Base-by-base conservation (phyloP, 2,329 filamentous ascomycete genomes). In the Diaporthe aspalathi region DNA sequence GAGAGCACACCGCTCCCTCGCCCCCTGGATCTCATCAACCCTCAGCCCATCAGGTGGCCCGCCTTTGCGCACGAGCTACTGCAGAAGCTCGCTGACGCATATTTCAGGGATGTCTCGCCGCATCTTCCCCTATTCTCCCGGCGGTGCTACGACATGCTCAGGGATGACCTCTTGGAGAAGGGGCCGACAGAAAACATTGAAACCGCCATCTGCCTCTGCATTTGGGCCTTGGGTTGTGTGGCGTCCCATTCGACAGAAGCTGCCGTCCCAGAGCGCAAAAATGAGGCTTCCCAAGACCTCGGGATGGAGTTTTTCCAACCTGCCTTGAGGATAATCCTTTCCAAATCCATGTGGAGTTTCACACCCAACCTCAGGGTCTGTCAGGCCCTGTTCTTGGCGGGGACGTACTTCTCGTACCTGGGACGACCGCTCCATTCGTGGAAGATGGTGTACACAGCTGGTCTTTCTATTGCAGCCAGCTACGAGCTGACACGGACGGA, bases 341-440 rank as follows among this genome's bases (percentile, higher is more conserved):
- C 76, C 47, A 75, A 78, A 24, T 72, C 79, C 6, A 54, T 79
- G 2, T 82, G 80, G 81, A 75, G 76, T 0, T 80, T 82, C 68
- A 76, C 76, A 7, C 76, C 80, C 14, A 75, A 73, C 22, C 74
- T 81, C 27, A 57, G 67, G 8, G 71, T 76, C 9, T 82, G 79
- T 29, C 81, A 82, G 68, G 81, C 79, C 8, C 75, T 82, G 12
- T 71, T 82, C 17, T 78, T 83, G 20, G 80, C 79, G 12, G 78
- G 78, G n/a, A 80, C 81, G 1, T 83, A 80, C 71, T 81, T 83
- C 70, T 75, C 79, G 7, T 77, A 80, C 66, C 72, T 80, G 7
- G 81, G 81, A 17, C 75, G 80, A 67, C 81, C 81, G 8, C 76
- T 82, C 40, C 80, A 83, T 69, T 79, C 78, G 43, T 80, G 80